Evolutionary conservation across 2,329 filamentous ascomycete species (phyloP), one percentile per base, ranked within the genome.

Genomic region (Ophiostoma pallidulum): DNA sequence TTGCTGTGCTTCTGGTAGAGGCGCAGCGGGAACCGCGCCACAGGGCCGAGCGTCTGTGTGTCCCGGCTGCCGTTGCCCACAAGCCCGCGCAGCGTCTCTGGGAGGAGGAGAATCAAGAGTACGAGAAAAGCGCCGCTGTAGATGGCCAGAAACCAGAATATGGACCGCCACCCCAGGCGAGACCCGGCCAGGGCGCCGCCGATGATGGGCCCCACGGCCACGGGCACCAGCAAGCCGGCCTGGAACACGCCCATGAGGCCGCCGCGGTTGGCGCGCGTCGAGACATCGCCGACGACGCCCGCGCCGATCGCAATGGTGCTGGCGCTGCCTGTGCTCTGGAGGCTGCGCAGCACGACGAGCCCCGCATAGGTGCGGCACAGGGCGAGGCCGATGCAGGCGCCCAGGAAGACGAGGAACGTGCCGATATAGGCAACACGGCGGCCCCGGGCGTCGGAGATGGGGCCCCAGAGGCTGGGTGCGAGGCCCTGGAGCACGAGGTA

Each of bases 231-330:
- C 41, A 75, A 67, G 9, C 74, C 79, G 5, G 71, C 71, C 26
- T 73, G 74, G 19, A 80, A 76, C 51, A 80, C 73, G 44, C 78
- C 84, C 66, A 90, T 82, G 57, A 84, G 88, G 44, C 73, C 75
- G 2, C 86, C 86, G 54, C 86, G 70, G 59, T 90, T 82, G 0
- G 75, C 72, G 33, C 74, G 78, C 0, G 82, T 79, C 0, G 80
- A 73, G 8, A 89, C 72, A 56, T 91, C 86, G 1, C 82, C 80
- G 9, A 90, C 74, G 3, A 88, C 78, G 2, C 79, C 85, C 49
- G 75, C 82, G 0, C 77, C 79, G 1, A 92, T 68, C 0, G 85
- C 81, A n/a, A 88, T 70, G 0, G 82, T 84, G 0, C 79, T 80
- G 53, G 77, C 81, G 57, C 77, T 82, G 0, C 82, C 81, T 0